phyloP scores from a whole-genome alignment of 2,329 filamentous ascomycete genomes.

The Aspergillus cejpii region DNA sequence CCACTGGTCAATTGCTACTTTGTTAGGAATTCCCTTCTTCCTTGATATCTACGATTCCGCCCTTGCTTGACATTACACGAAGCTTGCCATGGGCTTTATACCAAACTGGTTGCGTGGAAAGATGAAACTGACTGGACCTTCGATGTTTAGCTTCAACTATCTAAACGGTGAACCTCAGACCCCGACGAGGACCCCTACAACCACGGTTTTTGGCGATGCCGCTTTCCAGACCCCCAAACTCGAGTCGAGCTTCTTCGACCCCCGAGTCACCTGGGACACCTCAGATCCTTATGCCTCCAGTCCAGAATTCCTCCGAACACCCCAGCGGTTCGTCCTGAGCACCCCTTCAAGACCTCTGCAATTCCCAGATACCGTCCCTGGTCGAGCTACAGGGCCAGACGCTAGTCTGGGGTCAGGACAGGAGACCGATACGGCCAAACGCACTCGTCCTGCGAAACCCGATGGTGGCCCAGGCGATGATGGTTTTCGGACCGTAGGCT shows the following conservation, averaged over 20 bases:
- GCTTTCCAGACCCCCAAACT: conserved; percentile 43
- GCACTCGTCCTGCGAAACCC: conserved; percentile 27
- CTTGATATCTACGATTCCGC: not conserved
- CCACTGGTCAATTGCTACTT: not conserved
- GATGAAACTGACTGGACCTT: conserved; percentile 31
- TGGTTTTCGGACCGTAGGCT: conserved; percentile 30
- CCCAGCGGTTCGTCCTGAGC: conserved; percentile 34
- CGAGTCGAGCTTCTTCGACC: conserved; percentile 44
- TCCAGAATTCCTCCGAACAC: conserved; percentile 41
- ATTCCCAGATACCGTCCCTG: conserved; percentile 10
- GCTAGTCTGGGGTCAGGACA: conserved; percentile 21
- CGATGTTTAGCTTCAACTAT: conserved; percentile 41
- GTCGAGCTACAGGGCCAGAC: conserved; percentile 12
- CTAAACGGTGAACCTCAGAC: conserved; percentile 44
- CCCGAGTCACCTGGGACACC: conserved; percentile 43
- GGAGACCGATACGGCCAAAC: conserved; percentile 31
- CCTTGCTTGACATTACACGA: conserved; percentile 1
- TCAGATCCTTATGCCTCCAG: conserved; percentile 44
- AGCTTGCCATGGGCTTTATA: conserved; percentile 8
- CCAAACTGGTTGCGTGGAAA: conserved; percentile 9
- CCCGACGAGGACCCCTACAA: conserved; percentile 41
- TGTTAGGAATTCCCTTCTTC: not conserved
- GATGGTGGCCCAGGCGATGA: conserved; percentile 25
- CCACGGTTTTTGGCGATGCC: conserved; percentile 33
- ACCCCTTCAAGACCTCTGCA: conserved; percentile 28